Evolutionary conservation across 2,329 filamentous ascomycete genomes (phyloP), one percentile per base, ranked within the genome.

Genomic region (Ilyonectria robusta): DNA sequence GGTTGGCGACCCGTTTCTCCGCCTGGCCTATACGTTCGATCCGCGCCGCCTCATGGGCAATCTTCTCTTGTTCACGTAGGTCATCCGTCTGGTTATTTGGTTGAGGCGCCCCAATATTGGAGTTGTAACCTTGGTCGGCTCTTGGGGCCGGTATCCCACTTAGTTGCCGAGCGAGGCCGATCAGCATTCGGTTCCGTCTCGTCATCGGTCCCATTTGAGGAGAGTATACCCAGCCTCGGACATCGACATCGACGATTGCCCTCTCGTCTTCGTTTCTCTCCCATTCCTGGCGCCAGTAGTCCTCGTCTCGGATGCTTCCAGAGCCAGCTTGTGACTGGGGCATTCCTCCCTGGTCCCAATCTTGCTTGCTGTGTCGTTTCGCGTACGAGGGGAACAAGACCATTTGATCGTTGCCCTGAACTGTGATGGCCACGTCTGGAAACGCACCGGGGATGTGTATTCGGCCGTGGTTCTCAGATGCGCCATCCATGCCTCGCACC

Each of bases 341-440:
- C 26, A 73, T 67, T 26, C 75, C 64, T 35, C 70, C 68, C 19
- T 80, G 75, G n/a, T 70, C 73, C 72, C 80, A 81, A n/a, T 80
- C 79, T 69, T 80, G 78, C 77, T 82, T 91, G 37, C 88, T 80
- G 78, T 97, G 92, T 67, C 86, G 87, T 77, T 95, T 91, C 9
- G 94, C 94, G 78, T 99, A 99, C 59, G 94, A 98, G 0, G 96
- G 96, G 73, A 99, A 99, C 26, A 99, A 79, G 10, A 99, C 89
- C 91, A 99, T 94, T 82, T 98, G 94, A 79, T 98, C 94, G 67
- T 94, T 89, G 13, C 94, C 95, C 68, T 90, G 91, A 11, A 90
- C 88, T 17, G 92, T 89, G 66, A 97, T 93, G n/a, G 92, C 89
- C 19, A 94, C 92, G 72, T 97, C 92, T 0, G 94, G 94, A 76